Percentiles rank a stretch among this genome's conserved stretches.
Conservation (phyloP, 192 early-diverging fungal species). For the Diversispora eburnea region DNA sequence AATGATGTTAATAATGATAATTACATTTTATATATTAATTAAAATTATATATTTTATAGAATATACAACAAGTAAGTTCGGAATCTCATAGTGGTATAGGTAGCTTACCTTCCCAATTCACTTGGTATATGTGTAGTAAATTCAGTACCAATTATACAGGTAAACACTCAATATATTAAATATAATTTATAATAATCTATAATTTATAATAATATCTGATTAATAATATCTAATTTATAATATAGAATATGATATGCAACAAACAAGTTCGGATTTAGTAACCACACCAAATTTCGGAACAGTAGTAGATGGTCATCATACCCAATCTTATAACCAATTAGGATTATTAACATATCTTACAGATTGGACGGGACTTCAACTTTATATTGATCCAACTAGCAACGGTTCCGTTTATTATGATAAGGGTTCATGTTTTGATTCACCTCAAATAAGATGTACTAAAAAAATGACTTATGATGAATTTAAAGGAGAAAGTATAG, state of each 20-base stretch:
- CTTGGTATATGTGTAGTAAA: conserved; percentile 10
- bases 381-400: not conserved
- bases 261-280: not conserved
- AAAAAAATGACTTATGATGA: not conserved
- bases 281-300: not conserved
- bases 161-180: not conserved
- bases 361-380: not conserved
- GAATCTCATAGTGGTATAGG: not conserved
- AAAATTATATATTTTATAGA: not conserved
- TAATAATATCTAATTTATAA: not conserved
- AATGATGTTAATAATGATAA: too few species aligned
- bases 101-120: not conserved
- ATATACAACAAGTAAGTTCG: not conserved
- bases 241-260: not conserved
- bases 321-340: not conserved
- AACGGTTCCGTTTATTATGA: not conserved
- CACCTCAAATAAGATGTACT: not conserved
- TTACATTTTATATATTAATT: not conserved
- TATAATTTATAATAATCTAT: not conserved
- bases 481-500: not conserved
- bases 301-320: not conserved
- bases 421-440: not conserved
- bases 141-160: not conserved
- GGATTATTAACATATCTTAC: conserved; percentile 1
- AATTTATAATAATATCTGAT: not conserved